A percentile compares a stretch with the other conserved stretches of the same genome.
Evolutionary conservation across 2,329 filamentous ascomycete genomes (phyloP).

Genomic region (Zymoseptoria passerinii): DNA sequence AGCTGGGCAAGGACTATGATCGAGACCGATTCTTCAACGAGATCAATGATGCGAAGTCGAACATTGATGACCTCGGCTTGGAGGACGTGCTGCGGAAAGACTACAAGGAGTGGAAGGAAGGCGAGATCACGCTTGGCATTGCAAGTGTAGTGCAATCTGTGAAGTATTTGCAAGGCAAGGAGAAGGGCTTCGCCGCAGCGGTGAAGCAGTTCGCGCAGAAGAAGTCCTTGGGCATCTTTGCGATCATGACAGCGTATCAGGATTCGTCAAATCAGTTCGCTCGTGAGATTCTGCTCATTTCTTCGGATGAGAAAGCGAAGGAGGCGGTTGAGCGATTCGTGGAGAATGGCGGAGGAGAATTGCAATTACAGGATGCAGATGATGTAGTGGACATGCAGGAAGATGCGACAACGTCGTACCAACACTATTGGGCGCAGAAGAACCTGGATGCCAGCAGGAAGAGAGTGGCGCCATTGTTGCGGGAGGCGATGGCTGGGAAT

Average conservation of each 20-base stretch:
- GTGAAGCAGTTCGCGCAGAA: slow-evolving; percentile 49
- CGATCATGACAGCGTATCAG: slow-evolving; percentile 61
- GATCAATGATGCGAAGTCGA: slow-evolving; percentile 57
- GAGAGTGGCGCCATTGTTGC: slow-evolving; percentile 52
- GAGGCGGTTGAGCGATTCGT: slow-evolving; percentile 50
- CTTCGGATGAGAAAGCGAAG: slow-evolving; percentile 42
- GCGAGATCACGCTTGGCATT: slow-evolving; percentile 53
- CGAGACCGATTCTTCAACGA: slow-evolving; percentile 50
- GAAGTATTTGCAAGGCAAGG: slow-evolving; percentile 50
- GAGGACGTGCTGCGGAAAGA: slow-evolving; percentile 69
- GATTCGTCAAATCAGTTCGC: slow-evolving; percentile 47
- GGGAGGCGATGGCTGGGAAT: slow-evolving; percentile 35
- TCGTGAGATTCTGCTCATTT: slow-evolving; percentile 60
- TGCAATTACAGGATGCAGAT: slow-evolving; percentile 50
- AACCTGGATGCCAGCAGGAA: slow-evolving; percentile 54
- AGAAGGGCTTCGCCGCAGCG: slow-evolving; percentile 43
- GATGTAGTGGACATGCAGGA: slow-evolving; percentile 33
- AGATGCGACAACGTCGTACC: slow-evolving; percentile 37
- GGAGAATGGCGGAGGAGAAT: slow-evolving; percentile 34
- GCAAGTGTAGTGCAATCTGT: slow-evolving; percentile 57
- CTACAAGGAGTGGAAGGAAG: slow-evolving; percentile 70
- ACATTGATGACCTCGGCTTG: slow-evolving; percentile 53
- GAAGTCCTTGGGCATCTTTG: slow-evolving; percentile 52
- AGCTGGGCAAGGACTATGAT: slow-evolving; percentile 40
- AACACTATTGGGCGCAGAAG: slow-evolving; percentile 57